A percentile compares a stretch with the other conserved stretches of the same genome.
Evolutionary conservation across 768 basidiomycete species (phyloP).

Genomic region (Lenzites betulinus): DNA sequence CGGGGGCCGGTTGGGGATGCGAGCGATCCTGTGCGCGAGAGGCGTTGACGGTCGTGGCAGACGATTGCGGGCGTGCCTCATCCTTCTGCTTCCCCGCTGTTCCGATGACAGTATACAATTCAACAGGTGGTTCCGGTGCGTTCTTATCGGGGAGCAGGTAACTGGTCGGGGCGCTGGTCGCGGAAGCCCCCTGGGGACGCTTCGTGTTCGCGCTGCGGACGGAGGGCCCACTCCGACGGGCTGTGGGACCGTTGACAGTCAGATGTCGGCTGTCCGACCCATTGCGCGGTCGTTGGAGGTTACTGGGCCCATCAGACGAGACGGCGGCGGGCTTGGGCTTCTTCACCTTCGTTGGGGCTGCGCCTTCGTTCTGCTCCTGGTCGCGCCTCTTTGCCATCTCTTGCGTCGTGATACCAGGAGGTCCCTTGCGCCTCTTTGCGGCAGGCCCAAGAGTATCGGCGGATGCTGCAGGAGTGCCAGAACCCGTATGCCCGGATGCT

Average conservation of each 20-base stretch:
- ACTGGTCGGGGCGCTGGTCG: too few relatives aligned
- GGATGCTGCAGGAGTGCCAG: not conserved
- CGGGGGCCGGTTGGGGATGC: not conserved
- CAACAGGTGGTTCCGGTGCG: not conserved
- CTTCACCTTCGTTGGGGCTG: too few relatives aligned
- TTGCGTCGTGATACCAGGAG: not conserved
- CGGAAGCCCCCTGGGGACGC: too few relatives aligned
- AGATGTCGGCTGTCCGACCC: not conserved
- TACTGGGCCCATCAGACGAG: too few relatives aligned
- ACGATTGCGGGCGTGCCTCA: not conserved
- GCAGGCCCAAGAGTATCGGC: not conserved
- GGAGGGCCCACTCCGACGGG: too few relatives aligned
- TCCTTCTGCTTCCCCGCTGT: not conserved
- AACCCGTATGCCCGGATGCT: not conserved
- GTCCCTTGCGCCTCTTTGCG: slow-evolving; percentile 1
- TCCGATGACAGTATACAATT: not conserved
- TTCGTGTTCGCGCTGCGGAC: too few relatives aligned
- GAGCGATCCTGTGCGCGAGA: not conserved
- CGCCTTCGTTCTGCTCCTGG: not conserved
- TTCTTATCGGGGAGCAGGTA: not conserved
- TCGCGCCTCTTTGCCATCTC: not conserved
- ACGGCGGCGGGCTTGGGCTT: not conserved
- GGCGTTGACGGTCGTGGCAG: not conserved
- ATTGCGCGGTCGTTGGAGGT: too few relatives aligned
- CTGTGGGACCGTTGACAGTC: too few relatives aligned